Conservation (phyloP, 306 rosid species). For the Carpinus fangiana region DNA sequence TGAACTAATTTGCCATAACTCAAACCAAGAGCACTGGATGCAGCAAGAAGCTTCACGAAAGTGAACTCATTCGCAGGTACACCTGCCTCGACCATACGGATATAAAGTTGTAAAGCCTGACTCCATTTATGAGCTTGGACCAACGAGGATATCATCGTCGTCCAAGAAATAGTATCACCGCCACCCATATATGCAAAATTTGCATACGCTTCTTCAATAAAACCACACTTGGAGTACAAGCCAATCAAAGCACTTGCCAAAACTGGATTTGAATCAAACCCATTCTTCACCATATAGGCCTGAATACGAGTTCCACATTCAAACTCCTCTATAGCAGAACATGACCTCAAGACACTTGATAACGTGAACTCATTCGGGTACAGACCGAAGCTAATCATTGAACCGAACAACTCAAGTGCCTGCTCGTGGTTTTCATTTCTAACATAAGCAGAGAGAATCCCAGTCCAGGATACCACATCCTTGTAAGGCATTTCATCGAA, state of each 20-base stretch:
- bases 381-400: constrained; percentile 44
- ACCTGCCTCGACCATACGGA: constrained; percentile 42
- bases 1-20: constrained; percentile 58
- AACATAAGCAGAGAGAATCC: constrained; percentile 53
- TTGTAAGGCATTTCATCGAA: constrained; percentile 74
- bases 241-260: constrained; percentile 50
- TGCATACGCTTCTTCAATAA: constrained; percentile 37
- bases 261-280: constrained; percentile 49
- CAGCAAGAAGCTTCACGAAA: constrained; percentile 52
- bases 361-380: constrained; percentile 60
- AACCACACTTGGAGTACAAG: constrained; percentile 49
- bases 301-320: constrained; percentile 46
- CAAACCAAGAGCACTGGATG: constrained; percentile 38
- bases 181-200: constrained; percentile 38
- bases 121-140: constrained; percentile 51
- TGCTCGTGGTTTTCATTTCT: constrained; percentile 37
- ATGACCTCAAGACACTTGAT: constrained; percentile 51
- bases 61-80: constrained; percentile 65
- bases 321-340: constrained; percentile 49
- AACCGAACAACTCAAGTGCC: constrained; percentile 52
- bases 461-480: constrained; percentile 75
- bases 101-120: constrained; percentile 44
- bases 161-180: constrained; percentile 64
- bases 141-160: constrained; percentile 62
- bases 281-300: constrained; percentile 53